These are phyloP conservation scores for Fusarium bactridioides DNA, from an alignment of 2,329 filamentous ascomycete species.

Conservation along the genomic window DNA sequence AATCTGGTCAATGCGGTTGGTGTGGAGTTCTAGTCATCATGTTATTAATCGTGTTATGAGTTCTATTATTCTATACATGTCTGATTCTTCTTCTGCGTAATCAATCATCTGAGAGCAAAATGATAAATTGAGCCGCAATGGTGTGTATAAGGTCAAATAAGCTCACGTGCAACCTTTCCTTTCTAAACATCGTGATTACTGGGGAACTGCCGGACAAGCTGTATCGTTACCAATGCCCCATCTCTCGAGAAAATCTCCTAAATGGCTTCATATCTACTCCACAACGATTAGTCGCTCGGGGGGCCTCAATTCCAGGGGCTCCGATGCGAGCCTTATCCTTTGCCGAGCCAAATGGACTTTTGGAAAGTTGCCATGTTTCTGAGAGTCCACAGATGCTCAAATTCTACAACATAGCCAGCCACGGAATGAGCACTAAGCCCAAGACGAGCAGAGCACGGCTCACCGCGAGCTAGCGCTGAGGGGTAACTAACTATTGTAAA, in stretches of 20 bases:
- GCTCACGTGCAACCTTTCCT: neutral
- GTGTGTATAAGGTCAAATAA: neutral
- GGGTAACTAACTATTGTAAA: neutral
- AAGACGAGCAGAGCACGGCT: neutral
- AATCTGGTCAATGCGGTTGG: neutral
- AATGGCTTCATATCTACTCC: neutral
- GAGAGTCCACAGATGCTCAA: neutral
- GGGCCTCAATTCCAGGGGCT: neutral
- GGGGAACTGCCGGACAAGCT: fast-evolving
- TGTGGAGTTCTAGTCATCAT: neutral
- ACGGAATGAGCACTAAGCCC: neutral
- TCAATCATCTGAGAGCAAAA: fast-evolving
- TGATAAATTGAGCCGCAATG: fast-evolving
- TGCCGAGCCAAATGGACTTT: neutral
- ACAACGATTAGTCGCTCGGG: neutral
- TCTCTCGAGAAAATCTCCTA: neutral
- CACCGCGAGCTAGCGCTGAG: neutral
- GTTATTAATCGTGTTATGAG: neutral
- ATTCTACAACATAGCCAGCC: neutral
- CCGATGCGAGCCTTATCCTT: neutral
- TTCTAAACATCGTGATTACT: neutral
- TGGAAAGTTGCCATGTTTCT: neutral
- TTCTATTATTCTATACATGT: neutral
- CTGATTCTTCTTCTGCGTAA: neutral
- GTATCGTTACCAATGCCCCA: too few species aligned